phyloP scores from a whole-genome alignment of 768 basidiomycete genomes.

The Mycena floridula region DNA sequence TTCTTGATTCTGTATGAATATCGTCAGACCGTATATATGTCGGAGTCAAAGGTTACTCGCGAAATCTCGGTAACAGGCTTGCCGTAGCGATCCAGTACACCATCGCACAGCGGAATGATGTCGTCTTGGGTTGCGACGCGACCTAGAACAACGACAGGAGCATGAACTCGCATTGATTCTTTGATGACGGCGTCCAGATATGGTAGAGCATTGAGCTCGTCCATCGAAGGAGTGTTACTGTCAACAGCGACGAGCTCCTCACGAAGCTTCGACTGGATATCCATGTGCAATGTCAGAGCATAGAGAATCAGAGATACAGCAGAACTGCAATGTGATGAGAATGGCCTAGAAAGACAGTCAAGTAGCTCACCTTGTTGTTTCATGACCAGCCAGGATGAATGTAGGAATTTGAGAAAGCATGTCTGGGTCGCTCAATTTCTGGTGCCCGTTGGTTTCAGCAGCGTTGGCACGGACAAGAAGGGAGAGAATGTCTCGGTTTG shows the following conservation, averaged over 20 bases:
- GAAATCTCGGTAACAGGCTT: no score
- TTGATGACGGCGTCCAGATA: constrained; percentile 28
- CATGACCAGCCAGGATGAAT: not conserved
- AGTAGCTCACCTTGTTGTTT: not conserved
- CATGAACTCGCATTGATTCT: constrained; percentile 26
- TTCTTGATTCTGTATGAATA: constrained; percentile 11
- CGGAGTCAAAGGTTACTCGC: no score
- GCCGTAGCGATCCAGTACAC: no score
- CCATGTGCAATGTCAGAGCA: constrained; percentile 26
- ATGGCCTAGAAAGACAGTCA: not conserved
- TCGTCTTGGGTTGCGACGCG: constrained; percentile 20
- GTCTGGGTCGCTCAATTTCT: constrained; percentile 56
- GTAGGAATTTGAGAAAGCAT: constrained; percentile 33
- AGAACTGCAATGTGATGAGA: constrained; percentile 5
- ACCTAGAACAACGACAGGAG: constrained; percentile 19
- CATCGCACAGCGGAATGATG: constrained; percentile 20
- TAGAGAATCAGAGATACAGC: constrained; percentile 35
- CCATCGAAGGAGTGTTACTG: constrained; percentile 39
- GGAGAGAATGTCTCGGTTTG: constrained; percentile 48
- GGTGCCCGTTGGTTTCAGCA: constrained; percentile 47
- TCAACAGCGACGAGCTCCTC: constrained; percentile 31
- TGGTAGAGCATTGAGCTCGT: constrained; percentile 30
- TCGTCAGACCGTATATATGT: not conserved
- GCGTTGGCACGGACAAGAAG: constrained; percentile 60
- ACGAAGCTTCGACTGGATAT: constrained; percentile 34